Conservation (phyloP, 2,329 filamentous ascomycete genomes). For the Penicillium sp. region DNA sequence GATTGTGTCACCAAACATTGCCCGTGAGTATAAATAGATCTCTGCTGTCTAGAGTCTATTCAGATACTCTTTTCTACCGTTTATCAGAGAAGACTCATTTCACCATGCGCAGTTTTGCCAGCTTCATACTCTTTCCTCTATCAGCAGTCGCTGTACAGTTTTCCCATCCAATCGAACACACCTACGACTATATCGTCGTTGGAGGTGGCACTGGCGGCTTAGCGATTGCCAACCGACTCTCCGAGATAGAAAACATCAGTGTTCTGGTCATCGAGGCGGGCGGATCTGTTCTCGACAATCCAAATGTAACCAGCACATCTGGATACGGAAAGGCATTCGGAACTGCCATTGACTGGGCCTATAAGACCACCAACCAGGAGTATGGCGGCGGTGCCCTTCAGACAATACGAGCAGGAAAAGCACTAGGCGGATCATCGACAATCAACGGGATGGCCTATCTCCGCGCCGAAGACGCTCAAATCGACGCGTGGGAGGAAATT, state of each 20-base stretch:
- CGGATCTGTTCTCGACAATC: constrained; percentile 24
- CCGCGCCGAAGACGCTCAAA: constrained; percentile 32
- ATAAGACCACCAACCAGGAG: constrained; percentile 36
- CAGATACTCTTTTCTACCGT: no score
- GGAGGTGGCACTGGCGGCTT: constrained; percentile 34
- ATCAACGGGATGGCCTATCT: constrained; percentile 43
- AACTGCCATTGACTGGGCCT: constrained; percentile 40
- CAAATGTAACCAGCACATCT: constrained; percentile 24
- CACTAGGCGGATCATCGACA: constrained; percentile 39
- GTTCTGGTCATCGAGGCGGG: constrained; percentile 31
- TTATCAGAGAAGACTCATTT: not conserved
- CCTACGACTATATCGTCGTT: constrained; percentile 31
- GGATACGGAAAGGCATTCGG: constrained; percentile 26
- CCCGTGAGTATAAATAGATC: no score
- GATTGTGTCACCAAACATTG: no score
- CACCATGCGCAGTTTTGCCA: constrained; percentile 13
- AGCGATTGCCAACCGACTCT: constrained; percentile 32
- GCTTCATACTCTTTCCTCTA: constrained; percentile 15
- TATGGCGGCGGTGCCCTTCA: constrained; percentile 29
- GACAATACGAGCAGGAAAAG: constrained; percentile 39
- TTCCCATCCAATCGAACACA: constrained; percentile 3
- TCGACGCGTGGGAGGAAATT: constrained; percentile 33
- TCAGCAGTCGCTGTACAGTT: constrained; percentile 11
- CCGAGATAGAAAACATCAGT: constrained; percentile 23
- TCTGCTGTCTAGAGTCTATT: no score